Base-by-base conservation (phyloP, 164 flowering plant genomes). In the Magnolia changhungtana region DNA sequence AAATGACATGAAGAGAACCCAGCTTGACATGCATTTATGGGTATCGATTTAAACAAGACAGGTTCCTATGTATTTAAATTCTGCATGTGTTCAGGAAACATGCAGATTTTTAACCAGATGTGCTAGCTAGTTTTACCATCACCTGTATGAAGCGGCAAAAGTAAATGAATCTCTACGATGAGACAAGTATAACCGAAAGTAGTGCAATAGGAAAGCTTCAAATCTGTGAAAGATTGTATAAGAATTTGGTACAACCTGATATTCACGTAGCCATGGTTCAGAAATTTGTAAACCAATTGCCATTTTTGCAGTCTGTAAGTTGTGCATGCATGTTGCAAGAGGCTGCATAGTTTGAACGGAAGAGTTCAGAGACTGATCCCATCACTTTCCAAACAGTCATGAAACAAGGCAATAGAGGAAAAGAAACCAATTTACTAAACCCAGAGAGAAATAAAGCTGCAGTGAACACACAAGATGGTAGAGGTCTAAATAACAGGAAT, bases 261-360 rank as follows among this genome's bases (percentile, higher is more conserved):
- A 96, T 87, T 94, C 99, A 29, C 97, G 95, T 31, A 96, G 80
- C 98, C 97, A 92, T 75, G 99, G 98, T 86, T 96, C 98, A 70
- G 93, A 81, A 78, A 96, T 90, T 83, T 94, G 97, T 84, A 92
- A 78, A 49, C 89, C 88, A 74, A 96, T 83, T 63, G 99, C 98
- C 93, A 94, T 84, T 83, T 90, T 91, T 52, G 78, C 86, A 58
- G 71, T 59, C 82, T 94, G 99, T 58, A 96, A 82, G 76, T 90
- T 89, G 83, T 94, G 94, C 99, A 96, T 94, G 91, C 98, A 96
- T 71, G 85, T 82, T 49, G 92, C 93, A 73, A 96, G 91, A 79
- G 97, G 97, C 99, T 96, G 92, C 86, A 83, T 55, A 67, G 51
- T 72, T 24, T 20, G 14, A 79, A 64, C 49, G 50, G 64, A 76